Conservation (phyloP, 1,284 basidiomycete genomes). For the Cryptococcus sp. region DNA sequence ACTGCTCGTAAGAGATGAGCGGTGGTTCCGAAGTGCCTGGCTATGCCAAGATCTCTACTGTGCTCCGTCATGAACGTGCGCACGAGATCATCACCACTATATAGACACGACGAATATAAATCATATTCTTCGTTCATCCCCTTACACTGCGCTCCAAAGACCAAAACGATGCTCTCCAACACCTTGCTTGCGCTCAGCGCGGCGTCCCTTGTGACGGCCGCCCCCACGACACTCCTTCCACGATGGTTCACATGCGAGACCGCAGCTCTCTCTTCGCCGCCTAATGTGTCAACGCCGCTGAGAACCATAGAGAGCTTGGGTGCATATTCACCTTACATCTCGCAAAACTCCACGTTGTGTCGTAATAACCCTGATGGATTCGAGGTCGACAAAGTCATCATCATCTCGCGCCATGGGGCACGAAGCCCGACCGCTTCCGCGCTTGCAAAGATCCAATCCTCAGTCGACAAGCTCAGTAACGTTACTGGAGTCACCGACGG, state of each 20-base stretch:
- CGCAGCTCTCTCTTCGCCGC: background rate
- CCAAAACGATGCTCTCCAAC: background rate
- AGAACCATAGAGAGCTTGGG: slow-evolving; percentile 7
- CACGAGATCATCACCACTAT: too few species aligned
- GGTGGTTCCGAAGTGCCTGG: too few species aligned
- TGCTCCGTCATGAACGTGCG: too few species aligned
- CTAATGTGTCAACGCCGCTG: slow-evolving; percentile 6
- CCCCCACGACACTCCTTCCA: background rate
- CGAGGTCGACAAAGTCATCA: slow-evolving; percentile 15
- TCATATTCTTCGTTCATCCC: too few species aligned
- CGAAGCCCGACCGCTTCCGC: slow-evolving; percentile 16
- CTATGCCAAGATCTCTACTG: too few species aligned
- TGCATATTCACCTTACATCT: slow-evolving; percentile 18
- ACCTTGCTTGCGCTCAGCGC: background rate
- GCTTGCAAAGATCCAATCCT: slow-evolving; percentile 7
- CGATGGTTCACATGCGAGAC: slow-evolving; percentile 1
- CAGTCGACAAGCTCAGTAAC: slow-evolving; percentile 12
- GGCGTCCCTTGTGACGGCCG: background rate
- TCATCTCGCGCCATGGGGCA: slow-evolving; percentile 21
- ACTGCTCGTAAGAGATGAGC: too few species aligned
- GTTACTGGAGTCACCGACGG: slow-evolving; percentile 3
- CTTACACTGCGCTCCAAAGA: too few species aligned
- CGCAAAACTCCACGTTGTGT: slow-evolving; percentile 5
- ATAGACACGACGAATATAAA: too few species aligned
- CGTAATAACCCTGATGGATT: slow-evolving; percentile 9